Base-by-base conservation (phyloP, 495 filamentous ascomycete species). In the Penicillium ucsense region DNA sequence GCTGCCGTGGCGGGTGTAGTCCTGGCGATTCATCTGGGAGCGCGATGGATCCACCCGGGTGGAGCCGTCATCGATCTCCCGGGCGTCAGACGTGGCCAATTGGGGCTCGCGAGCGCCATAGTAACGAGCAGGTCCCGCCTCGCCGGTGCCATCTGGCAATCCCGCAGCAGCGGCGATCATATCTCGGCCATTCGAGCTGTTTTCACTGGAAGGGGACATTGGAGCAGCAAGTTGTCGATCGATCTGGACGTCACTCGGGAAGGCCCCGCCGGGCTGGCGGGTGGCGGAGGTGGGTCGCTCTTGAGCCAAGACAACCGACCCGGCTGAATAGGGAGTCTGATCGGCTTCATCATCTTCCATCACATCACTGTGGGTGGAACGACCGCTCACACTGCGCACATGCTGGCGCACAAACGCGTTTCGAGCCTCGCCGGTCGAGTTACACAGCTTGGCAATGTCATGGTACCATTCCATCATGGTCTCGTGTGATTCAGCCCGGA, bases 381-480 rank as follows among this genome's bases (percentile, higher is more conserved):
- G 71, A 46, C 80, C 80, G 56, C 86, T 92, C 36, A 85, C 61
- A 55, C 82, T 89, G 32, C 88, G 80, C 12, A 81, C 79, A 56
- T 91, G 88, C 39, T 78, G 76, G 27, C 84, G 77, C 46, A 96
- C 86, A 55, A 90, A 96, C 11, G 84, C 88, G 57, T 84, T 85
- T 3, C 90, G 82, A 47, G 94, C 89, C 56, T 94, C 85, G 29
- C 89, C 88, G n/a, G 82, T 88, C 59, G 84, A 87, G 63, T 88
- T 88, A 9, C 83, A 95, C 44, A 97, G 72, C 35, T 73, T 77
- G 56, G 88, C 88, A 52, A 98, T 94, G 58, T 95, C 92, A 38
- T 88, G 82, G 62, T 89, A 95, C 92, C 91, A 95, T 29, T 87
- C 85, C 71, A 94, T 81, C 94, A 98, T 96, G 6, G 88, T 94